Conservation (phyloP, 2,329 filamentous ascomycete genomes). For the Colletotrichum horii region DNA sequence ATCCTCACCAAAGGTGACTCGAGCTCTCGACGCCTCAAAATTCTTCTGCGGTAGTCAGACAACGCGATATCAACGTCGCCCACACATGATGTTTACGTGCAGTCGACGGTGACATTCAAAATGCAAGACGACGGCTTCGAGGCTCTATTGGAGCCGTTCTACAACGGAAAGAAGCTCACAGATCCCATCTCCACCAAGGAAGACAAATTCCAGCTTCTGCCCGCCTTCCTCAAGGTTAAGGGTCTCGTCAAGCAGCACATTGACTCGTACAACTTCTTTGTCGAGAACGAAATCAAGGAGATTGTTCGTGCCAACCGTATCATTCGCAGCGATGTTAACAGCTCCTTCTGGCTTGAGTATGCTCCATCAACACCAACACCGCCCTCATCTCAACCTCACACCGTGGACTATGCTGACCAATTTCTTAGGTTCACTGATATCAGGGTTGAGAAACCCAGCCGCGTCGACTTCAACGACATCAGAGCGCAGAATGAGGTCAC, state of each 20-base stretch:
- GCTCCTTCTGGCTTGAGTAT: constrained; percentile 85
- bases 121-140: constrained; percentile 71
- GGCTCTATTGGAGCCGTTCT: constrained; percentile 70
- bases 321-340: constrained; percentile 90
- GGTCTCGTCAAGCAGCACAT: constrained; percentile 96
- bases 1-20: constrained; percentile 19
- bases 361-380: constrained; percentile 26
- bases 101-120: constrained; percentile 26
- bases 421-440: constrained; percentile 76
- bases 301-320: constrained; percentile 91
- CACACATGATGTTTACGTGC: constrained; percentile 20
- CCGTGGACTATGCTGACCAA: background rate
- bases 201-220: constrained; percentile 97
- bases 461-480: constrained; percentile 75
- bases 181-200: constrained; percentile 69
- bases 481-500: constrained; percentile 78
- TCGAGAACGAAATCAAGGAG: constrained; percentile 95
- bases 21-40: constrained; percentile 9
- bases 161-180: constrained; percentile 71
- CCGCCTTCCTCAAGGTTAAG: constrained; percentile 98
- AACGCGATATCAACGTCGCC: background rate
- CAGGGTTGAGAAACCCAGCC: constrained; percentile 80
- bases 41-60: background rate
- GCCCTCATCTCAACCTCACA: background rate
- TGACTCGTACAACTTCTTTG: constrained; percentile 98